Evolutionary conservation across 345 rosid species (phyloP).

Genomic region (Draba incana): DNA sequence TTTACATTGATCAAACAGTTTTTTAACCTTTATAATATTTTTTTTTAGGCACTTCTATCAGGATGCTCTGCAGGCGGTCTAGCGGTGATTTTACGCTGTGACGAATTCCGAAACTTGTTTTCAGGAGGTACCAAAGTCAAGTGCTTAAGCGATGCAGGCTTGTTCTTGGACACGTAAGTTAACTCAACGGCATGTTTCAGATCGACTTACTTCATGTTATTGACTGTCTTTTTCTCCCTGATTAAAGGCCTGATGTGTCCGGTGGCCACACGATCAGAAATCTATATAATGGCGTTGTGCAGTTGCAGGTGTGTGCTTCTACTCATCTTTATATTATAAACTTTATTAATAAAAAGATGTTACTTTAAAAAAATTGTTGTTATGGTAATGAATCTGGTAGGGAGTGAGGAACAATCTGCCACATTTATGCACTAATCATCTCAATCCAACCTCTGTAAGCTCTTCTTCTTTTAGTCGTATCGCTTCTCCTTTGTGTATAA

Average conservation of each 20-base stretch:
- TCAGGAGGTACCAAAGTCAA: constrained; percentile 67
- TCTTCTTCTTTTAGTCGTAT: background rate
- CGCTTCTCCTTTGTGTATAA: background rate
- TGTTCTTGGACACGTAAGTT: constrained; percentile 88
- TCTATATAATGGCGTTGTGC: constrained; percentile 70
- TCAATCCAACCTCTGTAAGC: constrained; percentile 80
- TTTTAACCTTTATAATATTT: constrained; percentile 4
- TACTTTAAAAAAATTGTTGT: background rate
- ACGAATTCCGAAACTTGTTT: constrained; percentile 74
- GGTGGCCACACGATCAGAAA: constrained; percentile 83
- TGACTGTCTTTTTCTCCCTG: constrained; percentile 27
- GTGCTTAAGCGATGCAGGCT: constrained; percentile 95
- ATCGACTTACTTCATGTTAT: background rate
- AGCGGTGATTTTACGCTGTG: constrained; percentile 86
- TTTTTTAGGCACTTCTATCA: constrained; percentile 80
- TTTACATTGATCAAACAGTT: background rate
- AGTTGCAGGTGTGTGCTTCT: constrained; percentile 62
- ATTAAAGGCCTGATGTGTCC: constrained; percentile 72
- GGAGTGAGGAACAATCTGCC: constrained; percentile 67
- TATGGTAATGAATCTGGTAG: constrained; percentile 47
- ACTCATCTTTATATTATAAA: background rate
- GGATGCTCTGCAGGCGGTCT: constrained; percentile 98
- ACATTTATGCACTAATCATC: constrained; percentile 67
- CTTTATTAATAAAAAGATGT: background rate
- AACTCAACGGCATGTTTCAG: no score